Evolutionary conservation across 495 filamentous ascomycete genomes (phyloP), one percentile per base, ranked within the genome.

Genomic region (Xylaria castorea): DNA sequence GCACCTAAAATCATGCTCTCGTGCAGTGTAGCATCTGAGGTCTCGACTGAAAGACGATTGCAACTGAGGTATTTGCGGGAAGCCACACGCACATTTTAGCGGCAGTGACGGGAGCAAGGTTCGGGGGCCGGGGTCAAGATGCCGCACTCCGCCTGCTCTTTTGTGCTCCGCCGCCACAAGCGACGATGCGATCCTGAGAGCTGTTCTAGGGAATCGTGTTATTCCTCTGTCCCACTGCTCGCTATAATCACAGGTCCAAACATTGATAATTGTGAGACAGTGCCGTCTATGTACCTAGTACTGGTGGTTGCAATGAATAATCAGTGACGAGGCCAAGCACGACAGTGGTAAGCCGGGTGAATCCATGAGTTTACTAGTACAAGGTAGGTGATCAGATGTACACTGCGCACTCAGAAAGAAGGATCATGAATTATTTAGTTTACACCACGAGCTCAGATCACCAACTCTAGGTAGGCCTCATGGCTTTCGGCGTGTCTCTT

Each of bases 11-110:
- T n/a, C 34, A 42, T 40, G 34, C 36, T 42, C 50, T 57, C 60
- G 69, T 64, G 58, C 69, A 46, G 60, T 65, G 69, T 71, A 65
- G 61, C 48, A 71, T 71, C 22, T 53, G 30, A 61, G 48, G 60
- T 57, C 60, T 65, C 69, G 34, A 71, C 57, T 53, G 44, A 46
- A 71, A 57, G 2, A 60, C 61, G 42, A 53, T 36, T 71, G 69
- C 38, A 71, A 71, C 69, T 71, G 69, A 71, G 69, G 69, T 64
- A 71, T 71, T 71, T 71, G 69, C 69, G 69, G 69, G 60, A 63
- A 71, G 38, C 61, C 69, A 53, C 57, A 8, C 48, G 48, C 67
- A 64, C 30, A 50, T 9, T 50, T 32, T 50, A 36, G 57, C 44
- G 57, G 32, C 58, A 53, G 55, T 36, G 60, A 63, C 69, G 69